Conservation (phyloP, 768 basidiomycete genomes). For the Strobilomyces confusus region DNA sequence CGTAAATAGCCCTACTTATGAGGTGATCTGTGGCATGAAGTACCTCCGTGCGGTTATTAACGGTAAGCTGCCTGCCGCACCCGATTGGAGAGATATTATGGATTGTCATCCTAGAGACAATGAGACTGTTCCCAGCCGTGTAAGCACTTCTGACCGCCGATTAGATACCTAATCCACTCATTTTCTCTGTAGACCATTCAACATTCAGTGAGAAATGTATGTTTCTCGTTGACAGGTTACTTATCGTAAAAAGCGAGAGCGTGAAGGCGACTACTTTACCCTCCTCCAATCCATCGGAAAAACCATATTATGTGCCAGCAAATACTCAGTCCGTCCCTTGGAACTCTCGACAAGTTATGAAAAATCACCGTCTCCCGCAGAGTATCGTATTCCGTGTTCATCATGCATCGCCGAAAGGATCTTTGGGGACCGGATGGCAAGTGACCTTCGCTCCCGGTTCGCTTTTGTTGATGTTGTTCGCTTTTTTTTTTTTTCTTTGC, state of each 20-base stretch:
- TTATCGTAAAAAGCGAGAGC: slow-evolving; percentile 35
- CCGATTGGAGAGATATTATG: not conserved
- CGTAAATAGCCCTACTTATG: slow-evolving; percentile 44
- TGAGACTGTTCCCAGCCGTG: slow-evolving; percentile 55
- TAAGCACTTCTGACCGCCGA: slow-evolving; percentile 1
- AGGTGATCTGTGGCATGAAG: slow-evolving; percentile 58
- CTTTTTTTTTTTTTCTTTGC: too few species aligned
- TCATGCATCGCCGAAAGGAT: slow-evolving; percentile 63
- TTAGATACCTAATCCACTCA: not conserved
- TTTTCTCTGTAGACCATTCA: slow-evolving; percentile 38
- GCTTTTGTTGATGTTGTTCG: not conserved
- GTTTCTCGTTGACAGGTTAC: not conserved
- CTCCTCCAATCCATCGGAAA: slow-evolving; percentile 17
- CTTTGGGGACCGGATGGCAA: slow-evolving; percentile 72
- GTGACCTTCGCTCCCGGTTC: not conserved
- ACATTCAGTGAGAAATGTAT: slow-evolving; percentile 35
- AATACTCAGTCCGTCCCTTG: slow-evolving; percentile 36
- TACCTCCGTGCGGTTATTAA: slow-evolving; percentile 64
- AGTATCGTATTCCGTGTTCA: slow-evolving; percentile 50
- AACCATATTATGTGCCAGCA: slow-evolving; percentile 33
- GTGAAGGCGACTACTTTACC: slow-evolving; percentile 47
- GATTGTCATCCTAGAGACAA: slow-evolving; percentile 37
- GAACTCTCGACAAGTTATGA: not conserved
- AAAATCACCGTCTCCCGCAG: slow-evolving; percentile 8
- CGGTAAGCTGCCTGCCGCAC: slow-evolving; percentile 31